These are phyloP conservation scores for Hygrophila difformis DNA, from an alignment of 257 asterid species.

Conservation along the genomic window DNA sequence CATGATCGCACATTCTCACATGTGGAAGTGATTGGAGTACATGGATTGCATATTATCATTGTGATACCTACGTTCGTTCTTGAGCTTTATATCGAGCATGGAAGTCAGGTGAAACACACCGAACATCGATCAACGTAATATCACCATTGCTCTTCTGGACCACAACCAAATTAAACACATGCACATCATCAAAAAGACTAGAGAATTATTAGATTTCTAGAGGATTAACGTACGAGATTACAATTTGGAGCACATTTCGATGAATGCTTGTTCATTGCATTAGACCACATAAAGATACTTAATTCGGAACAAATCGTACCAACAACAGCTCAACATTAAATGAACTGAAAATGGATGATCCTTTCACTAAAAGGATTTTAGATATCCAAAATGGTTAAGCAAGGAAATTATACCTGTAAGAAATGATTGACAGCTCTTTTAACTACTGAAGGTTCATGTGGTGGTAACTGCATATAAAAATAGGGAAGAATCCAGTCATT, in stretches of 20 bases:
- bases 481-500: neutral
- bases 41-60: neutral
- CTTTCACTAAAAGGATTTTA: neutral
- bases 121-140: constrained; percentile 66
- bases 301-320: no score
- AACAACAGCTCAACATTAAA: no score
- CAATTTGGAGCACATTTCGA: no score
- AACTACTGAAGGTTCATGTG: constrained; percentile 80
- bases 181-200: constrained; percentile 13
- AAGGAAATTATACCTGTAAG: constrained; percentile 50
- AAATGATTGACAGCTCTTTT: constrained; percentile 80
- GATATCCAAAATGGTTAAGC: neutral
- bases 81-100: constrained; percentile 84
- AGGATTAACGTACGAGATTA: no score
- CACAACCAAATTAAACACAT: constrained; percentile 20
- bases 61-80: constrained; percentile 94
- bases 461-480: constrained; percentile 56
- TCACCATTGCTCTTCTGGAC: constrained; percentile 85
- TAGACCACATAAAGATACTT: no score
- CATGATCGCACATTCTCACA: neutral
- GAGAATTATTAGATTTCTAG: neutral
- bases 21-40: neutral
- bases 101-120: constrained; percentile 71
- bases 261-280: no score
- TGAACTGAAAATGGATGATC: neutral